Evolutionary conservation across 2,329 filamentous ascomycete genomes (phyloP).

Genomic region (Curvularia sp.): DNA sequence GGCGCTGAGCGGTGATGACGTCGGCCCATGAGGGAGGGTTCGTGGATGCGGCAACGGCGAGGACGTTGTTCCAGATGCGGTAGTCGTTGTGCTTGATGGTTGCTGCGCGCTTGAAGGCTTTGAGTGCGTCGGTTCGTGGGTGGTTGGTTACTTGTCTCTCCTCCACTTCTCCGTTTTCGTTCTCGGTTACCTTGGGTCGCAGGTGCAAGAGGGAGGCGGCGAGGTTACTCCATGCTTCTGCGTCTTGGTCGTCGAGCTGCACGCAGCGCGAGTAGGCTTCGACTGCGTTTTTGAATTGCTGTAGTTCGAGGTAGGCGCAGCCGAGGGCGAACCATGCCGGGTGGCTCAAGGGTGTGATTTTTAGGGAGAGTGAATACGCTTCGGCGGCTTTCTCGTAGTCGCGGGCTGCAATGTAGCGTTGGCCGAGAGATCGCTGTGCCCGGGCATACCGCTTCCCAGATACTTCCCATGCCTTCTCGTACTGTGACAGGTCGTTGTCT

Average conservation of each 20-base stretch:
- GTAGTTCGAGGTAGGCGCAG: conserved; percentile 82
- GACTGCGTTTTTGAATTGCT: conserved; percentile 77
- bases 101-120: conserved; percentile 86
- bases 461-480: conserved; percentile 85
- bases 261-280: conserved; percentile 86
- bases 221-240: conserved; percentile 93
- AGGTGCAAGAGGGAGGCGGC: conserved; percentile 80
- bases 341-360: conserved; percentile 80
- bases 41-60: conserved; percentile 82
- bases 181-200: conserved; percentile 56
- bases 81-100: conserved; percentile 83
- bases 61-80: conserved; percentile 96
- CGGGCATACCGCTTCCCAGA: conserved; percentile 82
- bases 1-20: conserved; percentile 75
- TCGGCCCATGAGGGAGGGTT: conserved; percentile 77
- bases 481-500: conserved; percentile 75
- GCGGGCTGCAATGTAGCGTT: conserved; percentile 72
- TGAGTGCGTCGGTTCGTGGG: conserved; percentile 75
- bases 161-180: conserved; percentile 42
- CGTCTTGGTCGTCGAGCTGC: conserved; percentile 84
- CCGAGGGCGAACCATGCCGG: conserved; percentile 90
- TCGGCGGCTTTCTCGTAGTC: conserved; percentile 73
- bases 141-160: conserved; percentile 51
- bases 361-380: conserved; percentile 79
- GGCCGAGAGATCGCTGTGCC: conserved; percentile 85